Percentiles rank a stretch among this genome's conserved stretches.
Conservation (phyloP, 225 moss, liverwort and hornwort species). For the Lunularia cruciata region DNA sequence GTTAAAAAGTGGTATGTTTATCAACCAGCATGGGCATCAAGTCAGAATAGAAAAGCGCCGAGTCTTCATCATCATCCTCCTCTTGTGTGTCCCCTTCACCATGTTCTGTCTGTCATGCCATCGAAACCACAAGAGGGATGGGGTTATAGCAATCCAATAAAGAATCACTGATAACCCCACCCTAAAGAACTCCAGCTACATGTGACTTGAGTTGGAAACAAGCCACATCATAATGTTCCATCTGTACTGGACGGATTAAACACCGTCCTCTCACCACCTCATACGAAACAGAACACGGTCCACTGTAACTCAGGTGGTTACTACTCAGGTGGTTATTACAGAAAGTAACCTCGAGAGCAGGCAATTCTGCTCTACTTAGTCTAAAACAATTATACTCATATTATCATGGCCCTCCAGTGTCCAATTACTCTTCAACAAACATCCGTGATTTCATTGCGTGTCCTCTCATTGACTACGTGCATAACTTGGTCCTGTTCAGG, state of each 20-base stretch:
- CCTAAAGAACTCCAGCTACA: slow-evolving; percentile 27
- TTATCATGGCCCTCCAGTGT: neutral
- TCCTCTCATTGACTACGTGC: neutral
- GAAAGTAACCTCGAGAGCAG: no score
- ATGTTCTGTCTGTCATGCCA: slow-evolving; percentile 64
- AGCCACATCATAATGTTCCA: slow-evolving; percentile 14
- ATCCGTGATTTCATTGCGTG: neutral
- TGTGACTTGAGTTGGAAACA: slow-evolving; percentile 27
- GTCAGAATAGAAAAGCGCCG: slow-evolving; percentile 95
- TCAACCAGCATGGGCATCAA: slow-evolving; percentile 93
- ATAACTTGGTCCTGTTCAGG: neutral
- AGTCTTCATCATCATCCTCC: slow-evolving; percentile 82
- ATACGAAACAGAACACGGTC: neutral
- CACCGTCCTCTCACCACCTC: slow-evolving; percentile 1
- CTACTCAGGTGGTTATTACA: no score
- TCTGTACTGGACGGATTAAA: slow-evolving; percentile 7
- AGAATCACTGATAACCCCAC: slow-evolving; percentile 56
- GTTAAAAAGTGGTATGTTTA: slow-evolving; percentile 49
- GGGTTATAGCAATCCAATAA: slow-evolving; percentile 59
- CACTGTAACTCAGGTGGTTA: neutral
- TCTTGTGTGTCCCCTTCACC: slow-evolving; percentile 67
- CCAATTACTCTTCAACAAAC: neutral
- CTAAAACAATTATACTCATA: neutral
- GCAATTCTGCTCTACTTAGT: neutral
- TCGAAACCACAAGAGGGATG: slow-evolving; percentile 52